Conservation (phyloP, 1,284 basidiomycete species). For the Sporisorium iseilematis-ciliati region DNA sequence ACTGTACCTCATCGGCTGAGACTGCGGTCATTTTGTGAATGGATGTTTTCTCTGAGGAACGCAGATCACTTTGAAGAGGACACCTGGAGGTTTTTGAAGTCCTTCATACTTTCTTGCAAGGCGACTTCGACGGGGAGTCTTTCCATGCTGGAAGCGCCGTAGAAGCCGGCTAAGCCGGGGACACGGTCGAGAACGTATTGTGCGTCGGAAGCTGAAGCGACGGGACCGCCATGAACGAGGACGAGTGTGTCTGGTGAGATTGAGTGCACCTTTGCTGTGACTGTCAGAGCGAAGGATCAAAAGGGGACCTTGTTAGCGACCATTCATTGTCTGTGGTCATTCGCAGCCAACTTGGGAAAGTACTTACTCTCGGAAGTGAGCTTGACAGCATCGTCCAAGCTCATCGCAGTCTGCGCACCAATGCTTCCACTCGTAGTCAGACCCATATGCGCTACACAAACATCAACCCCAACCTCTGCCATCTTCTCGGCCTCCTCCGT, state of each 20-base stretch:
- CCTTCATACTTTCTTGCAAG: slow-evolving; percentile 40
- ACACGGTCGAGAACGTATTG: slow-evolving; percentile 47
- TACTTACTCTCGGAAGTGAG: slow-evolving; percentile 42
- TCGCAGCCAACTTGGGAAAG: no score
- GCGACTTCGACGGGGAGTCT: slow-evolving; percentile 48
- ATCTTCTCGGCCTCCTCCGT: slow-evolving; percentile 39
- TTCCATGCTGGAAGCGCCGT: slow-evolving; percentile 52
- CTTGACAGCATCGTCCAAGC: slow-evolving; percentile 40
- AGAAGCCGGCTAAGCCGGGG: slow-evolving; percentile 45
- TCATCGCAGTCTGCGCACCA: slow-evolving; percentile 45
- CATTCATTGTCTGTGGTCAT: background rate
- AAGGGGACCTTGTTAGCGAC: background rate
- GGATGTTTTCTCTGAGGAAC: background rate
- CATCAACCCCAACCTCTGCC: slow-evolving; percentile 40
- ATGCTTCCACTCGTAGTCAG: slow-evolving; percentile 46
- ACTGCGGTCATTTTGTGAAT: background rate
- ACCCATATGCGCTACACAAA: slow-evolving; percentile 48
- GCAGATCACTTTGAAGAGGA: slow-evolving; percentile 1
- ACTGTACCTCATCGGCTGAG: background rate
- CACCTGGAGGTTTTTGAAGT: slow-evolving; percentile 40
- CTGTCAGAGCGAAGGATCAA: slow-evolving; percentile 1
- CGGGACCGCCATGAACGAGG: slow-evolving; percentile 48
- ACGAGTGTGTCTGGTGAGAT: slow-evolving; percentile 42
- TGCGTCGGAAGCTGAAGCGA: slow-evolving; percentile 42
- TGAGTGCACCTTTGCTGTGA: slow-evolving; percentile 33